A percentile compares a stretch with the other conserved stretches of the same genome.
phyloP scores from a whole-genome alignment of 208 protist species.

The Blastocrithidia nonstop region DNA sequence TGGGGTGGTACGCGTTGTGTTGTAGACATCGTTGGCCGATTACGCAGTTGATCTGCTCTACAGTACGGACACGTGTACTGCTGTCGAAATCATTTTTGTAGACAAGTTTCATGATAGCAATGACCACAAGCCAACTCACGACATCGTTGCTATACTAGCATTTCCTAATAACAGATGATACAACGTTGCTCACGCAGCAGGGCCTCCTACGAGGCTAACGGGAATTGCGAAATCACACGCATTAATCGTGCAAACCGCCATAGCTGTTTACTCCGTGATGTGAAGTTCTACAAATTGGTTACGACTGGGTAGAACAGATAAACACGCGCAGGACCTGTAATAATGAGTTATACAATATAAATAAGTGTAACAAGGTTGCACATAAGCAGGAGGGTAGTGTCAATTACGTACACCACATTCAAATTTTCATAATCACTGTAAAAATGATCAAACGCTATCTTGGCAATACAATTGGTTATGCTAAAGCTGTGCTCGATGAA shows the following conservation, averaged over 20 bases:
- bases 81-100: constrained; percentile 58
- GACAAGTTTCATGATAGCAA: constrained; percentile 69
- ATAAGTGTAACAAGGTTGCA: too few relatives aligned
- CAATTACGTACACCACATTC: too few relatives aligned
- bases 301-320: too few relatives aligned
- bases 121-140: constrained; percentile 70
- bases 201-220: constrained; percentile 28
- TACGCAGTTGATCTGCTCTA: constrained; percentile 28
- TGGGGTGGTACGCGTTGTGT: not conserved
- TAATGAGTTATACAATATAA: too few relatives aligned
- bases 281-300: too few relatives aligned
- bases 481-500: constrained; percentile 5
- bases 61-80: constrained; percentile 79
- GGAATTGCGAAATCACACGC: constrained; percentile 7
- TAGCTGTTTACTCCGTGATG: constrained; percentile 11
- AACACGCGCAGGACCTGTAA: too few relatives aligned
- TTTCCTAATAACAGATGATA: constrained; percentile 79
- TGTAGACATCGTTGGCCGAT: constrained; percentile 5
- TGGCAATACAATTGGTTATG: constrained; percentile 9
- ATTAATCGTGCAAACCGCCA: constrained; percentile 22
- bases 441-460: constrained; percentile 9
- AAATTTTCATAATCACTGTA: too few relatives aligned
- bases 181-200: constrained; percentile 42
- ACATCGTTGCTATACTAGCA: constrained; percentile 17
- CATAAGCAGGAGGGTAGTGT: too few relatives aligned